Evolutionary conservation across 1,284 basidiomycete genomes (phyloP), one percentile per base, ranked within the genome.

Genomic region (Marasmius fiardii): DNA sequence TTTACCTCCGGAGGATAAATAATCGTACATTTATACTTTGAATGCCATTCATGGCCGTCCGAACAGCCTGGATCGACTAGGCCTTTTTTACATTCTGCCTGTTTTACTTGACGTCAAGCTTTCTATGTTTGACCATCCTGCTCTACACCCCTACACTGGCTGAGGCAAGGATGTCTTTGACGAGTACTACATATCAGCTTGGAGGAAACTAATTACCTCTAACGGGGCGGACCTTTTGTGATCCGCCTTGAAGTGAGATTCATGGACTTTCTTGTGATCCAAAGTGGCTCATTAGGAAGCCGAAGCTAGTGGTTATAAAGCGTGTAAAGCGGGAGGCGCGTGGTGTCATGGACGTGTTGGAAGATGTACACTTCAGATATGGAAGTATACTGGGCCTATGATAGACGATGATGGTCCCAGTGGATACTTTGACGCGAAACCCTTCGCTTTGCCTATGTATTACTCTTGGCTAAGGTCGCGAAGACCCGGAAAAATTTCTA

Each of bases 11-110:
- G 57, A 56, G 39, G 56, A 60, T 53, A 58, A 61, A 49, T 51
- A 58, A 44, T 53, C 43, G 58, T 58, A 39, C 18, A 14, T 5
- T 2, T 33, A 18, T 39, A 39, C 31, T 12, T 51, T 39, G n/a
- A n/a, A 4, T 28, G 16, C 23, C 10, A 39, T 18, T 16, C 7
- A 41, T 41, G n/a, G 12, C 35, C 16, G 7, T 41, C 16, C 20
- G 39, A 41, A 28, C 12, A 62, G 61, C 41, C 53, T 62, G 24
- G 51, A 57, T 48, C 50, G 61, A 39, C 52, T 58, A 21, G 58
- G 61, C 11, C 50, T 62, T 45, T 62, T 62, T 50, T 58, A 55
- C 47, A 60, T 62, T 28, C 54, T 58, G 20, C 58, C 61, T 20
- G 53, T 62, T 23, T 59, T 62, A 16, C 54, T 53, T 26, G 61